Conservation (phyloP, 148 eudicot species). For the Polygonum aviculare region DNA sequence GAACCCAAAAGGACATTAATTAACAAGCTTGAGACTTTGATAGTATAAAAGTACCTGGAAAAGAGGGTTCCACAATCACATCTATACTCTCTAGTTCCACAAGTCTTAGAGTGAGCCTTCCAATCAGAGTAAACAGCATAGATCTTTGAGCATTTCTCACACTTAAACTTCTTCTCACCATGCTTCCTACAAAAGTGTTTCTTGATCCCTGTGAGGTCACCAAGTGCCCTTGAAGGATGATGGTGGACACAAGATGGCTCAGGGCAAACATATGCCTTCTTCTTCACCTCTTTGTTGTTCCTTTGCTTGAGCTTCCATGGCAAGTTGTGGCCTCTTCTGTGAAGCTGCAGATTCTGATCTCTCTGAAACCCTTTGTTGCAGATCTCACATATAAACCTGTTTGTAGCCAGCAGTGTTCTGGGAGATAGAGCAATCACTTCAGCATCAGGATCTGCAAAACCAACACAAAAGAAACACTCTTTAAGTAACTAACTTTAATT, state of each 20-base stretch:
- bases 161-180: slow-evolving; percentile 86
- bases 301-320: slow-evolving; percentile 95
- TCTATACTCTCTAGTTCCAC: slow-evolving; percentile 87
- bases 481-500: too few relatives aligned
- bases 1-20: background rate
- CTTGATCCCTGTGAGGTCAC: slow-evolving; percentile 92
- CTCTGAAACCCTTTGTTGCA: slow-evolving; percentile 98
- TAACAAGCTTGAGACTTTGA: background rate
- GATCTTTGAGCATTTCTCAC: slow-evolving; percentile 81
- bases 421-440: slow-evolving; percentile 93
- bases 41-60: slow-evolving; percentile 45
- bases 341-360: slow-evolving; percentile 87
- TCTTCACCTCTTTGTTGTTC: slow-evolving; percentile 37
- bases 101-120: slow-evolving; percentile 90
- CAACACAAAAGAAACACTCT: background rate
- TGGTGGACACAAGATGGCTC: slow-evolving; percentile 80
- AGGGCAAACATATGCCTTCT: slow-evolving; percentile 84
- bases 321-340: slow-evolving; percentile 90
- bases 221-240: slow-evolving; percentile 86
- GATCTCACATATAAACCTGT: slow-evolving; percentile 81
- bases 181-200: slow-evolving; percentile 87
- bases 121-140: slow-evolving; percentile 96
- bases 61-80: slow-evolving; percentile 95
- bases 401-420: slow-evolving; percentile 62
- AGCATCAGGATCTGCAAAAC: slow-evolving; percentile 75